Evolutionary conservation across 129 eudicot species (phyloP).

Genomic region (Centaurea solstitialis): DNA sequence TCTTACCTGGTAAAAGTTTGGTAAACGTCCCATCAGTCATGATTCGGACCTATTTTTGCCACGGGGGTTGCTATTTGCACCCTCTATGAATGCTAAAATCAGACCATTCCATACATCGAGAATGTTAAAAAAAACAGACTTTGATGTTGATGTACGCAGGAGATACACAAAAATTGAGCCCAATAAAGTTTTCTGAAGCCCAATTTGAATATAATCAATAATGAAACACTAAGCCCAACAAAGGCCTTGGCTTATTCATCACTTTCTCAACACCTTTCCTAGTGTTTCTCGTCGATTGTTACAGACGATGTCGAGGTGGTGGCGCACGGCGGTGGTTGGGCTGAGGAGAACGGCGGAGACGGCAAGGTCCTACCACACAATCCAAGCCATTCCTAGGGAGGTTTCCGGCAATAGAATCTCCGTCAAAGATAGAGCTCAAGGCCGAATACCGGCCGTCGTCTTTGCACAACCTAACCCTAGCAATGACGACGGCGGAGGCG

Average conservation of each 20-base stretch:
- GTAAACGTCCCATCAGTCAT: too few species aligned
- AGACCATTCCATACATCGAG: too few species aligned
- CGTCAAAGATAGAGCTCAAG: slow-evolving; percentile 80
- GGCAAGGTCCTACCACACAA: slow-evolving; percentile 58
- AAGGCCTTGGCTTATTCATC: not conserved
- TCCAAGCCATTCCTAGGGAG: slow-evolving; percentile 89
- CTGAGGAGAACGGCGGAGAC: slow-evolving; percentile 29
- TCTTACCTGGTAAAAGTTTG: too few species aligned
- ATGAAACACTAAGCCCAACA: not conserved
- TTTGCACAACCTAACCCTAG: slow-evolving; percentile 56
- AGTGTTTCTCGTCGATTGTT: not conserved
- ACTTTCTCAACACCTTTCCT: not conserved
- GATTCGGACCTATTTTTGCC: too few species aligned
- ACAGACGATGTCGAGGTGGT: slow-evolving; percentile 56
- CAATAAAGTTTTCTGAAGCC: slow-evolving; percentile 13
- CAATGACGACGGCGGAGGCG: slow-evolving; percentile 25
- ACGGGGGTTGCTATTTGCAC: too few species aligned
- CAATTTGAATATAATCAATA: not conserved
- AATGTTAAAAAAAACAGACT: too few species aligned
- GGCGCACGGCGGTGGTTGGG: slow-evolving; percentile 61
- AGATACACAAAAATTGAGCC: slow-evolving; percentile 8
- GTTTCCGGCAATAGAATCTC: slow-evolving; percentile 60
- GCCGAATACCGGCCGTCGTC: slow-evolving; percentile 90
- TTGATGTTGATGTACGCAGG: too few species aligned
- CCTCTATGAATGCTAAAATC: too few species aligned